These are phyloP conservation scores for Phytophthora fragariaefolia DNA, from an alignment of 352 stramenopile genomes.

Conservation along the genomic window DNA sequence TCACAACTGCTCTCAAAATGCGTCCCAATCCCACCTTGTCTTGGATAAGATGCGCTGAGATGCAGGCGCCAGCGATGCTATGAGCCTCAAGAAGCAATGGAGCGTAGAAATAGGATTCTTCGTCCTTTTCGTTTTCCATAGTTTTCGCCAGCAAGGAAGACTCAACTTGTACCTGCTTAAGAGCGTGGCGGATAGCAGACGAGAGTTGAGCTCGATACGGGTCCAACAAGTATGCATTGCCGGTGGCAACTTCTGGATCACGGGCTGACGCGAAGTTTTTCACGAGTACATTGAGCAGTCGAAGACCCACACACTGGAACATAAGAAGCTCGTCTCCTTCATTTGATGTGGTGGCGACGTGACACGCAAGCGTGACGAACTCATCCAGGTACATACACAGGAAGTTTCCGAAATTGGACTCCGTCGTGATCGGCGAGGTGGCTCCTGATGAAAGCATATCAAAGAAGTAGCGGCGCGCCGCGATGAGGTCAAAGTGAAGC, in stretches of 20 bases:
- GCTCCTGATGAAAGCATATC: conserved; percentile 39
- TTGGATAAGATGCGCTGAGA: conserved; percentile 64
- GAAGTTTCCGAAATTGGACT: conserved; percentile 56
- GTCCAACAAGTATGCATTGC: conserved; percentile 69
- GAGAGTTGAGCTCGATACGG: conserved; percentile 87
- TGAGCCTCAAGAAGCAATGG: conserved; percentile 76
- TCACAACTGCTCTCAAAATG: conserved; percentile 66
- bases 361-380: conserved; percentile 85
- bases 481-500: conserved; percentile 77
- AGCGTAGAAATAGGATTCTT: conserved; percentile 57
- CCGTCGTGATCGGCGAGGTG: conserved; percentile 11
- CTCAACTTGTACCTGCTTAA: conserved; percentile 64
- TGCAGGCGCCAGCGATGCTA: conserved; percentile 55
- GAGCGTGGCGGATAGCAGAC: conserved; percentile 76
- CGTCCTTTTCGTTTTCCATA: conserved; percentile 26
- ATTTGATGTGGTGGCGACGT: conserved; percentile 72
- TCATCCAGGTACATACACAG: conserved; percentile 90
- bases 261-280: conserved; percentile 57
- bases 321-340: conserved; percentile 79
- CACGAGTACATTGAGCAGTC: conserved; percentile 71
- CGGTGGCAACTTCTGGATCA: conserved; percentile 73
- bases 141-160: conserved; percentile 6
- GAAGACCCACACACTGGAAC: conserved; percentile 78
- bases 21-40: conserved; percentile 76
- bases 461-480: conserved; percentile 55